phyloP scores from a whole-genome alignment of 768 basidiomycete genomes.

The Hygrocybe punicea region DNA sequence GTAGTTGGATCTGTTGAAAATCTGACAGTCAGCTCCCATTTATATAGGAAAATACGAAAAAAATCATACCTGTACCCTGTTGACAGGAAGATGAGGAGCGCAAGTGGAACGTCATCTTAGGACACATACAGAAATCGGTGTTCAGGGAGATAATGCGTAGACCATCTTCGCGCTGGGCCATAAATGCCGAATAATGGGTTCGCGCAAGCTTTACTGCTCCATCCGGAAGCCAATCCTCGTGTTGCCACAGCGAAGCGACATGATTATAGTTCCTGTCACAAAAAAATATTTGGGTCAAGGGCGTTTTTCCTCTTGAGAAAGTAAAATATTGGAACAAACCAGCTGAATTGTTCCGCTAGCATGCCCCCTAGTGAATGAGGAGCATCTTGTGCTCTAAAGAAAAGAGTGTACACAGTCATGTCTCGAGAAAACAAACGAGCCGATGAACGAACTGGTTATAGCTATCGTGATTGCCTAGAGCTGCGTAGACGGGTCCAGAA shows the following conservation, averaged over 20 bases:
- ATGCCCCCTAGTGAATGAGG: constrained; percentile 53
- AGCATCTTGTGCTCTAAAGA: constrained; percentile 56
- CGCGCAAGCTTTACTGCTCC: constrained; percentile 54
- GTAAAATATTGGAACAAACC: constrained; percentile 47
- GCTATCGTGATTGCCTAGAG: constrained; percentile 75
- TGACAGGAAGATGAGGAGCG: constrained; percentile 6
- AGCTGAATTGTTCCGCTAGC: constrained; percentile 61
- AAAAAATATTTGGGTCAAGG: not conserved
- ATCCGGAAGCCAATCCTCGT: constrained; percentile 65
- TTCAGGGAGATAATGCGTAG: constrained; percentile 71
- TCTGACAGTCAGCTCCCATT: not conserved
- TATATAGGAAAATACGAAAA: not conserved
- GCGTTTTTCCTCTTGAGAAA: not conserved
- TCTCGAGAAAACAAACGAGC: not conserved
- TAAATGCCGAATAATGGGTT: constrained; percentile 70
- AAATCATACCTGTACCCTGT: constrained; percentile 37
- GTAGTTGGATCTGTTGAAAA: constrained; percentile 51
- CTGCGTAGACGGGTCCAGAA: constrained; percentile 69
- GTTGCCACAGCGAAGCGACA: constrained; percentile 64
- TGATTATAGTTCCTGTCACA: constrained; percentile 70
- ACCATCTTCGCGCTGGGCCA: constrained; percentile 63
- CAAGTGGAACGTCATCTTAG: not conserved
- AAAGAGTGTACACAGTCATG: not conserved
- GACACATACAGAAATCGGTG: constrained; percentile 65
- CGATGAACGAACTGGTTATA: constrained; percentile 54